phyloP scores from a whole-genome alignment of 805 yeast species.

The Lipomyces mesembrius region DNA sequence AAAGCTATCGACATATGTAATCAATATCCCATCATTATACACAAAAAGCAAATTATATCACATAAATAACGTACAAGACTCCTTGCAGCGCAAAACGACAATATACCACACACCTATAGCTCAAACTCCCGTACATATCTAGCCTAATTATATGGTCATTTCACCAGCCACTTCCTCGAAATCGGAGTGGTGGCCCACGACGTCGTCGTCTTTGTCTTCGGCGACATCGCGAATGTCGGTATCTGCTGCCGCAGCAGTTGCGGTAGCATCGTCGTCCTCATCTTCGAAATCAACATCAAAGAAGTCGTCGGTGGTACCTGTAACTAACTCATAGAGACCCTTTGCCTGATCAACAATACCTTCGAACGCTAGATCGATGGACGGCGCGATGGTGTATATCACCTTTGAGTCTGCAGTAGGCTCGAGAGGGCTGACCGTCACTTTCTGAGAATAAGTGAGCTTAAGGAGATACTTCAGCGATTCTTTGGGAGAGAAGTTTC shows the following conservation, averaged over 20 bases:
- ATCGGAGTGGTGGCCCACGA: slow-evolving; percentile 17
- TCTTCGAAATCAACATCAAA: slow-evolving; percentile 96
- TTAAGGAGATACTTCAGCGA: slow-evolving; percentile 34
- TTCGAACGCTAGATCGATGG: slow-evolving; percentile 86
- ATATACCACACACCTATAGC: not conserved
- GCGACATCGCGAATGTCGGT: slow-evolving; percentile 14
- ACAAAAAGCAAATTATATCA: not conserved
- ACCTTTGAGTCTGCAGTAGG: slow-evolving; percentile 42
- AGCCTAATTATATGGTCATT: slow-evolving; percentile 29
- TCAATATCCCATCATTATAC: not conserved
- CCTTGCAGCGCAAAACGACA: not conserved
- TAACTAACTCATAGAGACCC: slow-evolving; percentile 71
- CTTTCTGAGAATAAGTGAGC: slow-evolving; percentile 31
- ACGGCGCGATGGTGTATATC: slow-evolving; percentile 63
- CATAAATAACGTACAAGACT: not conserved
- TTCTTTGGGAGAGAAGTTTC: slow-evolving; percentile 74
- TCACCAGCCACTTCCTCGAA: slow-evolving; percentile 37
- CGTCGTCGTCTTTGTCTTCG: slow-evolving; percentile 11
- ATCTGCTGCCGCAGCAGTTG: slow-evolving; percentile 23
- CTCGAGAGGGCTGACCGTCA: slow-evolving; percentile 29
- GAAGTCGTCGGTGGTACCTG: slow-evolving; percentile 94
- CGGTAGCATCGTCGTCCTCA: slow-evolving; percentile 64
- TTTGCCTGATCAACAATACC: slow-evolving; percentile 85
- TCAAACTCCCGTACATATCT: not conserved
- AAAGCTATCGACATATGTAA: not conserved